Evolutionary conservation across 2,329 filamentous ascomycete genomes (phyloP), one percentile per base, ranked within the genome.

Genomic region (Uncinocarpus reesii): DNA sequence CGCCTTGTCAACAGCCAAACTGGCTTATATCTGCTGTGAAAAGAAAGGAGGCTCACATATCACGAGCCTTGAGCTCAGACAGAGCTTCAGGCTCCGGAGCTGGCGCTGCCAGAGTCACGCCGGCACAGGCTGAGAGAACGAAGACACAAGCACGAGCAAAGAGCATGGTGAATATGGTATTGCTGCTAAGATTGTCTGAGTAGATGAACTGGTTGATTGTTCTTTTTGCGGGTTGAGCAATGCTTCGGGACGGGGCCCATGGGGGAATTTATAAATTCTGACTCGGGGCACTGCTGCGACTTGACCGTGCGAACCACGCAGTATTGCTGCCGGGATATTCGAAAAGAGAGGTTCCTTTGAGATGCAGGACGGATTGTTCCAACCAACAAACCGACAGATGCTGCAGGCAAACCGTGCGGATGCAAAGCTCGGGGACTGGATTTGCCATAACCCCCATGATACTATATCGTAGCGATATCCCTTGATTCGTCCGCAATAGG

Each of bases 21-120:
- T n/a, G n/a, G n/a, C n/a, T n/a, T n/a, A n/a, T n/a, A n/a, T n/a
- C n/a, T n/a, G n/a, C n/a, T n/a, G n/a, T n/a, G n/a, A n/a, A n/a
- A n/a, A n/a, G n/a, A n/a, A n/a, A n/a, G n/a, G 31, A 18, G 13
- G 31, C 38, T 8, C n/a, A 42, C 46, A 35, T 34, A 16, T 31
- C 31, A 7, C 40, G 46, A 7, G 38, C 21, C 8, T 28, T n/a
- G n/a, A 48, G 15, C 15, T 48, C 20, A 15, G 10, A 15, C 4
- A 36, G 11, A 11, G 45, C 6, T 6, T 41, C 37, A 5, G 46
- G 46, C 6, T 29, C 8, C 6, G 46, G 29, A 16, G 38, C 29
- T 36, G 46, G 46, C 10, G 32, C 37, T 28, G 46, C 46, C 21
- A 37, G 13, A 13, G 40, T 38, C 16, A 43, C 29, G 38, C 46